These are phyloP conservation scores for Vickermania spadyakhi DNA, from an alignment of 208 protist species.

Conservation along the genomic window DNA sequence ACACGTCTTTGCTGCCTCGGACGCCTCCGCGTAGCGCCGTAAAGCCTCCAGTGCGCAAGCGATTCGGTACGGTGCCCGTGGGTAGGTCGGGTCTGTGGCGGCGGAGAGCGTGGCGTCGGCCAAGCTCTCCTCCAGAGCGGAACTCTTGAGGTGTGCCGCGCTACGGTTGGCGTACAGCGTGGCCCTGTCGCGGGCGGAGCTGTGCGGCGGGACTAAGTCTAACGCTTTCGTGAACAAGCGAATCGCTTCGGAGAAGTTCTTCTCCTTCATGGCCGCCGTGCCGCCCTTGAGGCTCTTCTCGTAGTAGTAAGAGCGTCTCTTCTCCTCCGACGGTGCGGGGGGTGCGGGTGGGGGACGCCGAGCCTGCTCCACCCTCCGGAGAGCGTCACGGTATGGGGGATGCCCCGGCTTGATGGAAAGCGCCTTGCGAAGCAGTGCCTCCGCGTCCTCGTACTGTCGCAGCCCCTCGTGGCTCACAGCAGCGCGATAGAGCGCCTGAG, in stretches of 20 bases:
- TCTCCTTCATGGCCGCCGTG: slow-evolving; percentile 55
- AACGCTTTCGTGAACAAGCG: slow-evolving; percentile 75
- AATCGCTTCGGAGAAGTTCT: slow-evolving; percentile 55
- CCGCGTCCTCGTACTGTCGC: slow-evolving; percentile 57
- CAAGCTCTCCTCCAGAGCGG: slow-evolving; percentile 34
- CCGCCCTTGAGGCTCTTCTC: slow-evolving; percentile 53
- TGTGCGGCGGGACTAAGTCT: slow-evolving; percentile 24
- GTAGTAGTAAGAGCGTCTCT: slow-evolving; percentile 81
- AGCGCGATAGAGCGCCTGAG: slow-evolving; percentile 45
- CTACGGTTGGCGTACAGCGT: slow-evolving; percentile 66
- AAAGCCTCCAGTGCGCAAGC: slow-evolving; percentile 43
- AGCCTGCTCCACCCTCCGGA: slow-evolving; percentile 28
- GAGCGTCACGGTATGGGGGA: slow-evolving; percentile 17
- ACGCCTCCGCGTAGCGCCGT: slow-evolving; percentile 27
- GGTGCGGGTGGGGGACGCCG: slow-evolving; percentile 29
- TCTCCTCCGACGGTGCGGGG: slow-evolving; percentile 19
- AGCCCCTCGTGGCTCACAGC: slow-evolving; percentile 63
- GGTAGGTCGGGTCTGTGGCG: slow-evolving; percentile 47
- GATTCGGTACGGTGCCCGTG: slow-evolving; percentile 63
- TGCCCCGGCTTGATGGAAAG: slow-evolving; percentile 22
- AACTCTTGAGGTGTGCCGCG: slow-evolving; percentile 43
- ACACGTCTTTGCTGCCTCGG: slow-evolving; percentile 39
- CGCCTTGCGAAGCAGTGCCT: slow-evolving; percentile 24
- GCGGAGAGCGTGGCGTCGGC: slow-evolving; percentile 40
- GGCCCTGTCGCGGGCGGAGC: slow-evolving; percentile 26